A percentile compares a stretch with the other conserved stretches of the same genome.
phyloP scores from a whole-genome alignment of 2,329 filamentous ascomycete genomes.

The Clonostachys solani region DNA sequence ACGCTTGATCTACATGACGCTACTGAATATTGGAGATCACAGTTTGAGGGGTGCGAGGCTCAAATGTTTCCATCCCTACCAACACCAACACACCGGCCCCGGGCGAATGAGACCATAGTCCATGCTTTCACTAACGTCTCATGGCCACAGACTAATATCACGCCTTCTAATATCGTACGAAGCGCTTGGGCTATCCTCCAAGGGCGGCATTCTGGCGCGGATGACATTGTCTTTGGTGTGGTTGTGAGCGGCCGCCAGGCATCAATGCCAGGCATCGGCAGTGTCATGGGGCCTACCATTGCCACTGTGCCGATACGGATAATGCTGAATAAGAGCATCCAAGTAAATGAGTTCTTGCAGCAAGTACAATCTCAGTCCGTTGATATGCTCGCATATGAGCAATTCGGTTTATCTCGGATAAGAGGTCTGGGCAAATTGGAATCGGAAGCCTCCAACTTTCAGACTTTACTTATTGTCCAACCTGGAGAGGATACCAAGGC shows the following conservation, averaged over 20 bases:
- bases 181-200: neutral
- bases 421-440: neutral
- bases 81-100: conserved; percentile 1
- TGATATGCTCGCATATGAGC: neutral
- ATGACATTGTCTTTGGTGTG: neutral
- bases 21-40: neutral
- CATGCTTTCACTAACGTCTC: neutral
- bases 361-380: conserved; percentile 8
- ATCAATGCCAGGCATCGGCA: conserved; percentile 8
- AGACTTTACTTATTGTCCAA: conserved; percentile 20
- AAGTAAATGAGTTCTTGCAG: conserved; percentile 4
- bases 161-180: conserved; percentile 10
- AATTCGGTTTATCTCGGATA: neutral
- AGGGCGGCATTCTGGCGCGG: neutral
- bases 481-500: neutral
- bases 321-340: neutral
- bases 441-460: conserved; percentile 9
- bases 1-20: neutral
- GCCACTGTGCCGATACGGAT: conserved; percentile 12
- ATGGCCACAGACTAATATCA: conserved; percentile 5
- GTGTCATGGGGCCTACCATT: conserved; percentile 13
- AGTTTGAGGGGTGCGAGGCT: neutral
- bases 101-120: neutral
- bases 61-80: neutral
- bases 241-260: conserved; percentile 11